Conservation (phyloP, 768 basidiomycete genomes). For the Russula sp. region DNA sequence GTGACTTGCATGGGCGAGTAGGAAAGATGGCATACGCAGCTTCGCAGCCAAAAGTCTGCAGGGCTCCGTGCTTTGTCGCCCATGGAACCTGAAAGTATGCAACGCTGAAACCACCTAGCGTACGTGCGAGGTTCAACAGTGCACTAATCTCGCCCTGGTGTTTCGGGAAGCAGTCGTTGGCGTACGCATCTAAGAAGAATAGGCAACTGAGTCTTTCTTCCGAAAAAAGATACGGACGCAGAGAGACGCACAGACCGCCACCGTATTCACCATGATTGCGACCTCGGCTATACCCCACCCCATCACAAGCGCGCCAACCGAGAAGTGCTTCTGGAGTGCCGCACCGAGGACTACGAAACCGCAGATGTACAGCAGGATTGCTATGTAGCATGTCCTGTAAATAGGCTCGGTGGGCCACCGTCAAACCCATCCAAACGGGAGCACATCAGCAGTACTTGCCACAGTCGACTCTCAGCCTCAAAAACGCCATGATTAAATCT, state of each 20-base stretch:
- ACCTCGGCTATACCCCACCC: conserved; percentile 63
- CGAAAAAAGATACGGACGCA: conserved; percentile 10
- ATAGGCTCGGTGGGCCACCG: background rate
- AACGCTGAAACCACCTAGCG: conserved; percentile 56
- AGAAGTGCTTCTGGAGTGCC: conserved; percentile 46
- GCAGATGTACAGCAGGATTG: conserved; percentile 51
- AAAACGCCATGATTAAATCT: conserved; percentile 47
- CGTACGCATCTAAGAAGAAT: conserved; percentile 38
- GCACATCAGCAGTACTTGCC: conserved; percentile 32
- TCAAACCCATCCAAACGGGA: background rate
- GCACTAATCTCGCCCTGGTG: conserved; percentile 58
- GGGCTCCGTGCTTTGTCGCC: conserved; percentile 52
- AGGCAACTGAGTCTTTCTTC: conserved; percentile 13
- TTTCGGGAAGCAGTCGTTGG: conserved; percentile 45
- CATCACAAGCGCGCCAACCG: conserved; percentile 50
- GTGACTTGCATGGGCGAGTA: background rate
- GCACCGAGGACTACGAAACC: conserved; percentile 57
- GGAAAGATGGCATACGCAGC: conserved; percentile 42
- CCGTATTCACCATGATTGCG: conserved; percentile 54
- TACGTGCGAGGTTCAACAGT: conserved; percentile 51
- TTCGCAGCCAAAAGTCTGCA: conserved; percentile 58
- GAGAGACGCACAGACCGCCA: conserved; percentile 48
- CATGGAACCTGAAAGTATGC: conserved; percentile 64
- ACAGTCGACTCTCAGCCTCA: conserved; percentile 51
- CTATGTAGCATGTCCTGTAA: conserved; percentile 54